phyloP scores from a whole-genome alignment of 2,329 filamentous ascomycete genomes.

The Aspergillus sp. region DNA sequence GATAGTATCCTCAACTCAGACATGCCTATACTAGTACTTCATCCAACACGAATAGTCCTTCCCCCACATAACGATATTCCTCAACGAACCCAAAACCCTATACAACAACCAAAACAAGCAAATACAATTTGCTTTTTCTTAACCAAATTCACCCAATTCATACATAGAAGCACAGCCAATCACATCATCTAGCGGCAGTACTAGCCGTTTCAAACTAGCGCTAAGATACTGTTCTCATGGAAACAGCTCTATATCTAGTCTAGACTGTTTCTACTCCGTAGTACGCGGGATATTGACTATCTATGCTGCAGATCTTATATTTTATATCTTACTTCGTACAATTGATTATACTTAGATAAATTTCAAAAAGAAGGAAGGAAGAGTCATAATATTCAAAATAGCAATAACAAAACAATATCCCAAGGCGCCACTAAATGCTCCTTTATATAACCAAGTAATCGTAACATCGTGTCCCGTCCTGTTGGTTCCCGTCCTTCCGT shows the following conservation, averaged over 20 bases:
- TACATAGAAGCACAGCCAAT: background rate
- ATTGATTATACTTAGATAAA: background rate
- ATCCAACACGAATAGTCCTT: too few species aligned
- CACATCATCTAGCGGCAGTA: background rate
- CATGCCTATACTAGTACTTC: too few species aligned
- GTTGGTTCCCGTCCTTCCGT: background rate
- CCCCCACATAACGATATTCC: too few species aligned
- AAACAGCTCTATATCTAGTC: background rate
- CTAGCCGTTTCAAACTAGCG: background rate
- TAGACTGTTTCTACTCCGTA: background rate
- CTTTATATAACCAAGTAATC: conserved; percentile 22
- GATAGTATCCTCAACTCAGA: too few species aligned
- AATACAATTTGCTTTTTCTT: too few species aligned
- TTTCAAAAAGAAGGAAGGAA: background rate
- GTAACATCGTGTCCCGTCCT: background rate
- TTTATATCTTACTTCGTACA: too few species aligned
- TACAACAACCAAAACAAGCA: too few species aligned
- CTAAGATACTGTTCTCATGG: conserved; percentile 4
- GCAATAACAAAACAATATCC: background rate
- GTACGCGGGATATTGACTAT: too few species aligned
- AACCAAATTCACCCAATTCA: too few species aligned
- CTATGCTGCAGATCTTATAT: background rate
- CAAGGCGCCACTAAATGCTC: conserved; percentile 43
- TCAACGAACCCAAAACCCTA: too few species aligned
- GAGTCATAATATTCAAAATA: too few species aligned